Base-by-base conservation (phyloP, 352 stramenopile species). In the Phytophthora cajani region DNA sequence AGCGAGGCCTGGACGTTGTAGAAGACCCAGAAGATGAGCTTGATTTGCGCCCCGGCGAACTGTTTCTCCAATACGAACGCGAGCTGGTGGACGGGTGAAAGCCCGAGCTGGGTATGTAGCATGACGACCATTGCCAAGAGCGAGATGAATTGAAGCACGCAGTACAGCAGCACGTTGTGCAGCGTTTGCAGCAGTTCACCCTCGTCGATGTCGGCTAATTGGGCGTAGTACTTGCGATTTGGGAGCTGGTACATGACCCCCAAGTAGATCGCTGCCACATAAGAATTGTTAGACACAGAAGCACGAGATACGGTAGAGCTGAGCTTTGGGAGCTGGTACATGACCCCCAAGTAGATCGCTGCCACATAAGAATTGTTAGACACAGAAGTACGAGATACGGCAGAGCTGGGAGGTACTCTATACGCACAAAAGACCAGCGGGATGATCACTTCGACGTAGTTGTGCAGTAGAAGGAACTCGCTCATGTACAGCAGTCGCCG, bases 51-150 rank as follows among this genome's bases (percentile, higher is more conserved):
- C 6, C 71, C 54, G 16, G 33, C 27, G 30, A 66, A 51, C 3
- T 51, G 44, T 5, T 47, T 71, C 11, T 79, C 67, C 7, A 81
- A 59, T 16, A 84, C 77, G 50, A 80, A 82, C 10, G 71, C 56
- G 14, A 74, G 32, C 33, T 73, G 58, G 12, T 59, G 56, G 25
- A 78, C 70, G 38, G 68, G 17, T 5, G 61, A 69, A 10, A 84
- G 33, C 6, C 53, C 17, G 21, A 80, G 54, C 25, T 64, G 40
- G 7, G 19, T 27, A 5, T 62, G 21, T 25, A 62, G 19, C 14
- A 25, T 51, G n/a, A 51, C 12, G 19, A 62, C 8, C 55, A 62
- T 14, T 19, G 51, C 8, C 44, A 64, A 10, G 12, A 42, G 17
- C 25, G 40, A 30, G 1, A 36, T 5, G 14, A 61, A 17, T 19